A percentile compares a stretch with the other conserved stretches of the same genome.
Conservation (phyloP, 169 alveolate species). For the Plasmodium gallinaceum region DNA sequence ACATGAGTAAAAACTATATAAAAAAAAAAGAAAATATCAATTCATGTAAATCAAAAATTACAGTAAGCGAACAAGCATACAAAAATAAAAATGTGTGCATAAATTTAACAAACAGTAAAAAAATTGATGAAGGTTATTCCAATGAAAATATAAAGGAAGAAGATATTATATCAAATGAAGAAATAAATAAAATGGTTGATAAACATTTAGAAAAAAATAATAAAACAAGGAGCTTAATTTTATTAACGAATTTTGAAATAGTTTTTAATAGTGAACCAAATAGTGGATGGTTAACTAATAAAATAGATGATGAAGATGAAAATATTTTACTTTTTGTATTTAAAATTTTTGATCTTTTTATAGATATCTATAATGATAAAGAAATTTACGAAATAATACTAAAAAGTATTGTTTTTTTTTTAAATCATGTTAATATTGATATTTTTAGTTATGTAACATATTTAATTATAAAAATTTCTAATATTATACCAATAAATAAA, state of each 20-base stretch:
- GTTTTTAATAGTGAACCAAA: conserved; percentile 48
- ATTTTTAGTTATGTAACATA: conserved; percentile 63
- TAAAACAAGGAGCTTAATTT: conserved; percentile 12
- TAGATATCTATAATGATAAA: conserved; percentile 49
- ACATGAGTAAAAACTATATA: conserved; percentile 1
- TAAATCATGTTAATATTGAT: conserved; percentile 31
- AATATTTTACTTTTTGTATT: conserved; percentile 32
- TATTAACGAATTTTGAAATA: conserved; percentile 59
- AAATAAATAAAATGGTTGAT: background rate
- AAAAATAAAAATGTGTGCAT: no score
- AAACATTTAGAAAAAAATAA: background rate
- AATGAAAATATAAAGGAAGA: background rate
- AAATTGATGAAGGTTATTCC: background rate
- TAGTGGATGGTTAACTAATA: conserved; percentile 54
- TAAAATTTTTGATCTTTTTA: conserved; percentile 37
- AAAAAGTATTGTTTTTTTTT: conserved; percentile 51
- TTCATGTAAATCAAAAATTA: background rate
- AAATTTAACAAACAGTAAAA: background rate
- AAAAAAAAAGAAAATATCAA: background rate
- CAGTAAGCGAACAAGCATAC: no score
- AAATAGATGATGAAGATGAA: conserved; percentile 72
- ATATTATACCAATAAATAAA: conserved; percentile 47
- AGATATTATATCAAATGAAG: background rate
- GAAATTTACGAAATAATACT: conserved; percentile 41
- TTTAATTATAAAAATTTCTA: conserved; percentile 42